Evolutionary conservation across 225 moss, liverwort and hornwort species (phyloP), one percentile per base, ranked within the genome.

Genomic region (Takakia lepidozioides): DNA sequence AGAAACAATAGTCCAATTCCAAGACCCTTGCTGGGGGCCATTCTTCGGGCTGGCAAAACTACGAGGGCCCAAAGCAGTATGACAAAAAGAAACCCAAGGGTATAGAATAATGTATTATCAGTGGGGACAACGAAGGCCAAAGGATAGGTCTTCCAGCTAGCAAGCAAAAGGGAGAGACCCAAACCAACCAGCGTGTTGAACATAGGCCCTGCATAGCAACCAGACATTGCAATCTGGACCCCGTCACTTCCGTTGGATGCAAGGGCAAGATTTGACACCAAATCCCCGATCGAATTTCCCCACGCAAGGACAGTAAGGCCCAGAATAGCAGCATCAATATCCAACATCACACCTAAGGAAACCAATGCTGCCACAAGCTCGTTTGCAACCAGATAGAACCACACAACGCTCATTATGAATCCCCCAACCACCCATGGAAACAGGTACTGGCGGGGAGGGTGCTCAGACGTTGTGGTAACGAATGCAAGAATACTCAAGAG

Each of bases 191-290:
- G 71, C 43, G 98, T 91, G 43, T 88, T 99, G 73, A 99, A 99
- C 85, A 99, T 88, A 29, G 98, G 87, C 39, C 98, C 98, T 1
- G 98, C 98, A 47, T 87, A 99, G 51, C 98, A 99, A 32, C 98
- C 98, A 10, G 98, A 67, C 29, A 99, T 69, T 9, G 98, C 91
- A 65, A 91, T 88, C 61, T 99, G 98, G 48, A 80, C 83, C 16
- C 83, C 81, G 37, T 91, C 87, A 3, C 63, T 72, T 21, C 89
- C 82, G 38, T 75, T 80, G 41, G 54, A 71, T 15, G 87, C 73
- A 35, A 99, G 69, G 11, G 91, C 81, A 36, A 85, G 66, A 52
- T 99, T 99, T 8, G 98, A 85, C 85, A 99, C 78, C n/a, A 99
- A 52, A 61, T 99, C 98, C 47, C 98, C 98, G 46, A 88, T 79